Conservation (phyloP, 768 basidiomycete species). For the Mycena metata region DNA sequence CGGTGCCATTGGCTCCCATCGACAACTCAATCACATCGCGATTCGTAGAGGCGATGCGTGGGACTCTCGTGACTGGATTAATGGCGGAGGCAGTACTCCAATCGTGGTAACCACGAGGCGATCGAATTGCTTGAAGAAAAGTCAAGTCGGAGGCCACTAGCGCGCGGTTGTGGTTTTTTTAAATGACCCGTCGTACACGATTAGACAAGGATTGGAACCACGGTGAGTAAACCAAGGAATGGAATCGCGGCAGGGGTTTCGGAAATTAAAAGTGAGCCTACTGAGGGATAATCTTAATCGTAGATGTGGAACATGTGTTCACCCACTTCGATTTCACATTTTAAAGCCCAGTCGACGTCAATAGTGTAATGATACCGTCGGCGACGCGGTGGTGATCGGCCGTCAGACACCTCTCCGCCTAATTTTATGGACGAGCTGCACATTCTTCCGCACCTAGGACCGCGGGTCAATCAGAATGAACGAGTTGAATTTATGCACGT, state of each 20-base stretch:
- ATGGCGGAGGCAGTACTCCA: conserved; percentile 26
- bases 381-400: conserved; percentile 29
- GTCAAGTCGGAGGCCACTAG: not conserved
- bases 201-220: not conserved
- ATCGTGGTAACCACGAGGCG: conserved; percentile 43
- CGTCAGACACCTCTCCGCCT: conserved; percentile 77
- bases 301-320: conserved; percentile 28
- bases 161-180: not conserved
- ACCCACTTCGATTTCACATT: conserved; percentile 37
- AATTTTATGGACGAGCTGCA: conserved; percentile 83
- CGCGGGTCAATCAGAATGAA: conserved; percentile 28
- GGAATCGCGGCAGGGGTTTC: conserved; percentile 3
- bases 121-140: not conserved
- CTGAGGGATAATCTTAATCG: conserved; percentile 32
- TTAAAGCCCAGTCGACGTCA: conserved; percentile 26
- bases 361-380: conserved; percentile 7
- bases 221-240: not conserved
- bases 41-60: conserved; percentile 1
- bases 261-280: conserved; percentile 28
- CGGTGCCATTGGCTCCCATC: not conserved
- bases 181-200: not conserved
- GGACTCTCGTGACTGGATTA: conserved; percentile 26
- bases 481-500: conserved; percentile 42
- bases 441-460: conserved; percentile 85
- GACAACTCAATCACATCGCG: conserved; percentile 15